phyloP scores from a whole-genome alignment of 1,284 basidiomycete species.

The Anthracocystis setariae region DNA sequence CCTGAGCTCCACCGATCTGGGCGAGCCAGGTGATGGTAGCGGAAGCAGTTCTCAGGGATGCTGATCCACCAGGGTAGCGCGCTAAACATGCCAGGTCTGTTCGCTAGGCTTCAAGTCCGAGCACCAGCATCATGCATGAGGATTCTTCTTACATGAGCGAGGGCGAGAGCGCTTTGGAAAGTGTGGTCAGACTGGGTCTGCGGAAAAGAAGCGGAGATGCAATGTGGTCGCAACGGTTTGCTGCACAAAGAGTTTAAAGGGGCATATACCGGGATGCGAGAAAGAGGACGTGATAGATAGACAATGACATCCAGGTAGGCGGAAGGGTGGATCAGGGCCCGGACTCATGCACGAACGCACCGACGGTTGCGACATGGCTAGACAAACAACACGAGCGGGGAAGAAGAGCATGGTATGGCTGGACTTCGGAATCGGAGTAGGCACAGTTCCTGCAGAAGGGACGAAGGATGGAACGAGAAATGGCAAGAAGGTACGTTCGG shows the following conservation, averaged over 20 bases:
- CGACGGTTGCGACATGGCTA: not conserved
- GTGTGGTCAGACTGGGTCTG: conserved; percentile 3
- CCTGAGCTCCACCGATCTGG: not conserved
- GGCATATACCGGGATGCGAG: too few relatives aligned
- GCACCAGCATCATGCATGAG: too few relatives aligned
- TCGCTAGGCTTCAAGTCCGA: too few relatives aligned
- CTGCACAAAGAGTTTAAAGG: conserved; percentile 31
- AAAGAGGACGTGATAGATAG: too few relatives aligned
- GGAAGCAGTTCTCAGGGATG: not conserved
- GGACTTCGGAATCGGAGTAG: not conserved
- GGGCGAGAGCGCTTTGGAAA: not conserved
- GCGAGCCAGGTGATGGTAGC: not conserved
- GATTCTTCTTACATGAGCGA: not conserved
- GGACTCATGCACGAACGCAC: conserved; percentile 5
- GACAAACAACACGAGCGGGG: not conserved
- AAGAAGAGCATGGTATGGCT: not conserved
- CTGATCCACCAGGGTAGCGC: too few relatives aligned
- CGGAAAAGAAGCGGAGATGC: conserved; percentile 14
- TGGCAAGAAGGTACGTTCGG: not conserved
- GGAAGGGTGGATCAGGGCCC: not conserved
- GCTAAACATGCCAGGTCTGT: not conserved
- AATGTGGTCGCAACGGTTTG: conserved; percentile 7
- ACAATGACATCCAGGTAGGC: conserved; percentile 9
- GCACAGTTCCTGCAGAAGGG: not conserved
- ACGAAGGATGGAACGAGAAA: not conserved